Evolutionary conservation across 768 basidiomycete species (phyloP).

Genomic region (Podaxis rugospora): DNA sequence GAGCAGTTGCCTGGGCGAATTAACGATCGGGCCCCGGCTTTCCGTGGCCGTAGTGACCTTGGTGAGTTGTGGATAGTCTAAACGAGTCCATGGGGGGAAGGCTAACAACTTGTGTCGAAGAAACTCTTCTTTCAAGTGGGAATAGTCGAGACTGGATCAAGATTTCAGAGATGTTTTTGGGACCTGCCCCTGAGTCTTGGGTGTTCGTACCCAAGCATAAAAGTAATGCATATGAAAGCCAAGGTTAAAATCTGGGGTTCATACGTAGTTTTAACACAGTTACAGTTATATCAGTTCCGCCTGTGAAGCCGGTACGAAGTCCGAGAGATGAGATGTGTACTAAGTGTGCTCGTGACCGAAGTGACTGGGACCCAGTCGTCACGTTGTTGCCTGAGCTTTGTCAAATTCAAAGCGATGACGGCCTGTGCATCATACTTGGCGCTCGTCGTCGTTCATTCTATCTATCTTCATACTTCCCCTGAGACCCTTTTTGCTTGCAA

Average conservation of each 20-base stretch:
- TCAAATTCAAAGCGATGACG: background rate
- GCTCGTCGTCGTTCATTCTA: background rate
- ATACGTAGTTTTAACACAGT: background rate
- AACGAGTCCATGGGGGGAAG: background rate
- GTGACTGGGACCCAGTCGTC: background rate
- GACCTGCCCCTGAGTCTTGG: slow-evolving; percentile 80
- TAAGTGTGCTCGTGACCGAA: background rate
- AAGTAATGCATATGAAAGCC: slow-evolving; percentile 74
- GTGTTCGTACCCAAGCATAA: slow-evolving; percentile 91
- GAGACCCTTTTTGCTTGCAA: background rate
- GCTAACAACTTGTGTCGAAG: slow-evolving; percentile 30
- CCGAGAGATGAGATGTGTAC: background rate
- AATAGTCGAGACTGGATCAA: slow-evolving; percentile 87
- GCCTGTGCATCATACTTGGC: background rate
- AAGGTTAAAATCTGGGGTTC: slow-evolving; percentile 28
- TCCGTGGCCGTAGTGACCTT: slow-evolving; percentile 82
- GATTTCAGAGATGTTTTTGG: slow-evolving; percentile 94
- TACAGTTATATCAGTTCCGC: background rate
- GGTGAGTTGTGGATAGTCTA: slow-evolving; percentile 40
- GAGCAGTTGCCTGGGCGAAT: slow-evolving; percentile 76
- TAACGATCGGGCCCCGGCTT: slow-evolving; percentile 90
- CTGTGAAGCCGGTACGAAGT: background rate
- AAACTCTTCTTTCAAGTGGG: slow-evolving; percentile 78
- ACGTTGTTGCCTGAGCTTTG: background rate
- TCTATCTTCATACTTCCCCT: background rate